Conservation (phyloP, 2,329 filamentous ascomycete genomes). For the Sordariomycetes sp. region DNA sequence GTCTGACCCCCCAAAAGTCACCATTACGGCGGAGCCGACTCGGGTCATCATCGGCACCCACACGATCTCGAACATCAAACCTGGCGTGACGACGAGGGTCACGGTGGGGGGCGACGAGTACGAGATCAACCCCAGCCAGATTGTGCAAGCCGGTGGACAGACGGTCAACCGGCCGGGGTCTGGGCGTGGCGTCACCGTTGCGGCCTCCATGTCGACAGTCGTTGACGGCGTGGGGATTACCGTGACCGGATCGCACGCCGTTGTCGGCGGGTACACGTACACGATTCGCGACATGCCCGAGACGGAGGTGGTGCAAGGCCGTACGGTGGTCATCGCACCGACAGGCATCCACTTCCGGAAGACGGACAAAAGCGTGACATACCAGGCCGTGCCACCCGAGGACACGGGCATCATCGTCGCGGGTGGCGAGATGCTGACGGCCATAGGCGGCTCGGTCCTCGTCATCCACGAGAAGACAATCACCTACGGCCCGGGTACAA, state of each 20-base stretch:
- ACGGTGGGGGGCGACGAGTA: constrained; percentile 27
- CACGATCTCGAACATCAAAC: constrained; percentile 25
- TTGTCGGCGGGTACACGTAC: constrained; percentile 28
- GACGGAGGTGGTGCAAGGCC: constrained; percentile 15
- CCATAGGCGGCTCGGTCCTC: constrained; percentile 23
- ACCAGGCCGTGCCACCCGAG: constrained; percentile 14
- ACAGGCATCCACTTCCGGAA: constrained; percentile 19
- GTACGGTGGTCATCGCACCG: constrained; percentile 19
- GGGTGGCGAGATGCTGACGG: constrained; percentile 33
- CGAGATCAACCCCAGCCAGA: constrained; percentile 28
- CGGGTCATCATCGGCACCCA: constrained; percentile 32
- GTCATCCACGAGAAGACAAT: constrained; percentile 28
- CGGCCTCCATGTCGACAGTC: constrained; percentile 21
- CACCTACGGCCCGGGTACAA: constrained; percentile 25
- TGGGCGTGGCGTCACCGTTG: constrained; percentile 15
- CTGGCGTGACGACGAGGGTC: constrained; percentile 25
- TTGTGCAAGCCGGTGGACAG: constrained; percentile 10
- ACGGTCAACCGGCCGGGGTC: constrained; percentile 27
- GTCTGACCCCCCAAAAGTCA: constrained; percentile 14
- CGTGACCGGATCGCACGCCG: constrained; percentile 24
- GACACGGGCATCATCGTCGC: constrained; percentile 29
- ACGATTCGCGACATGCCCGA: constrained; percentile 23
- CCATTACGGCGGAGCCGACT: constrained; percentile 27
- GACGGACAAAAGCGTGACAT: constrained; percentile 16
- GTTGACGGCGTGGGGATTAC: constrained; percentile 25